Evolutionary conservation across 768 basidiomycete genomes (phyloP), one percentile per base, ranked within the genome.

Genomic region (Tylopilus sp.): DNA sequence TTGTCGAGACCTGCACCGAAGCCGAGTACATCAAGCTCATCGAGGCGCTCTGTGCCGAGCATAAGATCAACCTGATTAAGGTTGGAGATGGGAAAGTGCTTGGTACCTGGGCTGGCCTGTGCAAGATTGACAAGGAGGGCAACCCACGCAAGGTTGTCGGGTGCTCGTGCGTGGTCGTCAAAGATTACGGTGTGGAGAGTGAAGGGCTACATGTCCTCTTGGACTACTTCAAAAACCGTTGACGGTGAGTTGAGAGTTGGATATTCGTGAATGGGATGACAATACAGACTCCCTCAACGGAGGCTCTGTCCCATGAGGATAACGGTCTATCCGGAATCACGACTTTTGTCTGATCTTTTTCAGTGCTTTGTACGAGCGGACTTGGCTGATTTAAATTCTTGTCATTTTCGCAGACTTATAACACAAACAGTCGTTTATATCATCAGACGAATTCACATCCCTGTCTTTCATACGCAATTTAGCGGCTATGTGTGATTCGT

Each of bases 21-120:
- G 91, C 95, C 61, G 95, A 98, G 76, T 98, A 99, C 82, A 91
- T 97, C 84, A 98, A 98, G 80, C 91, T 99, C 78, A 97, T 99
- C 62, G 95, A 98, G 77, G 95, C 95, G 45, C 92, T 99, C 69
- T 98, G 95, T 71, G 89, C 92, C 57, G 94, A 97, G 78, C 95
- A 98, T 85, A 95, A 95, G 75, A 98, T 98, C 78, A 93, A 94
- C 80, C 78, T 99, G 58, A 98, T 99, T 91, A 98, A 98, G 78
- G 91, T 95, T 60, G 91, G 91, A 64, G 95, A 98, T 73, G 88
- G 92, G 67, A 99, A 99, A 77, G 84, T 95, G 59, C 88, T 99
- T 67, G 95, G 95, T 31, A 91, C 88, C 61, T 98, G 95, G 95
- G 94, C 92, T 62, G 95, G 95, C 67, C 83, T 99, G 56, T 98